A percentile compares a stretch with the other conserved stretches of the same genome.
These are phyloP conservation scores for Solanum hybrid DNA, from an alignment of 305 asterid genomes.

Conservation along the genomic window DNA sequence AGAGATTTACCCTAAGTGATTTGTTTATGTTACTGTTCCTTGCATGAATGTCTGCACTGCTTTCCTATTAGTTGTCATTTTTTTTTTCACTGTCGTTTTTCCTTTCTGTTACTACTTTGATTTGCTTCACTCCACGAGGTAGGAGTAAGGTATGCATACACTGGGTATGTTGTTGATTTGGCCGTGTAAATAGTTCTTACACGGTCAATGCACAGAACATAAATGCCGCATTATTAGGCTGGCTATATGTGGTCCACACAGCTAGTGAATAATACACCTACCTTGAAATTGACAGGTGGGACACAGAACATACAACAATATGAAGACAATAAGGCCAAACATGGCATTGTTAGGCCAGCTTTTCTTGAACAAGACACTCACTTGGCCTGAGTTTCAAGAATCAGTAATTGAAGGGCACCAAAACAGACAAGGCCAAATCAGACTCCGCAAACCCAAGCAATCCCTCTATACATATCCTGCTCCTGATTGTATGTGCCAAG, in stretches of 20 bases:
- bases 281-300: constrained; percentile 54
- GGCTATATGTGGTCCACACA: background rate
- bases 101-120: background rate
- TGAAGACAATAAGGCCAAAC: constrained; percentile 87
- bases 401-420: constrained; percentile 64
- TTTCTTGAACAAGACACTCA: constrained; percentile 70
- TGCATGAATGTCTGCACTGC: background rate
- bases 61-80: background rate
- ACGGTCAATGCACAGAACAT: background rate
- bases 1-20: background rate
- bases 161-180: background rate
- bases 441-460: constrained; percentile 56
- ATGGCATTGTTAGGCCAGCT: constrained; percentile 80
- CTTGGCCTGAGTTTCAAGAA: constrained; percentile 64
- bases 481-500: constrained; percentile 86
- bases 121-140: background rate
- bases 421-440: constrained; percentile 64
- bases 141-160: background rate
- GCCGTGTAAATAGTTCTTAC: background rate
- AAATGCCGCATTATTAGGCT: background rate
- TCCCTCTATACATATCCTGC: constrained; percentile 90
- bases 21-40: background rate
- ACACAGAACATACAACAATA: constrained; percentile 67
- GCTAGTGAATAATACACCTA: background rate
- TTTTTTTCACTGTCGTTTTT: background rate